phyloP scores from a whole-genome alignment of 148 eudicot genomes.

The Chenopodium album region DNA sequence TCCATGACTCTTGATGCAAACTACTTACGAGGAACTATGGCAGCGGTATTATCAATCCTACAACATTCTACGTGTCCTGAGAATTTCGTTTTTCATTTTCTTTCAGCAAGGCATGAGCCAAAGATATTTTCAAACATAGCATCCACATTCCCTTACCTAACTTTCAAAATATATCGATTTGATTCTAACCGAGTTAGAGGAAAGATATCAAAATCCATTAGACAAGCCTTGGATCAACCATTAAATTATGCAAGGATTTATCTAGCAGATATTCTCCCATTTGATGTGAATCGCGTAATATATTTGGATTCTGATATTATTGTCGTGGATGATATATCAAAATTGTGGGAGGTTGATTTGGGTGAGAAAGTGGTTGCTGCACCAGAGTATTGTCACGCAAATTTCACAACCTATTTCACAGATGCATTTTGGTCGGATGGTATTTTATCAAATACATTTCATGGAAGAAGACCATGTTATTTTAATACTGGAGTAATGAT shows the following conservation, averaged over 20 bases:
- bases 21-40: constrained; percentile 51
- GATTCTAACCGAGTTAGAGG: constrained; percentile 44
- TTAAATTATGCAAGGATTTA: constrained; percentile 52
- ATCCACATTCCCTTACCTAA: constrained; percentile 49
- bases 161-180: constrained; percentile 38
- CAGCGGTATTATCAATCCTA: constrained; percentile 45
- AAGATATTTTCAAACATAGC: constrained; percentile 30
- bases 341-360: constrained; percentile 46
- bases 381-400: constrained; percentile 57
- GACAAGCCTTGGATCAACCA: constrained; percentile 57
- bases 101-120: constrained; percentile 36
- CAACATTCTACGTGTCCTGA: constrained; percentile 59
- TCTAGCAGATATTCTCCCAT: constrained; percentile 41
- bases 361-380: constrained; percentile 49
- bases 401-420: constrained; percentile 48
- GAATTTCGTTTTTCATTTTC: constrained; percentile 48
- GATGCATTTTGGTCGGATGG: constrained; percentile 41
- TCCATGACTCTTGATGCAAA: constrained; percentile 53
- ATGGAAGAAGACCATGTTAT: constrained; percentile 42
- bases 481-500: constrained; percentile 62
- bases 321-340: constrained; percentile 52
- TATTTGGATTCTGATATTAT: constrained; percentile 54
- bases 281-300: constrained; percentile 35
- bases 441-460: constrained; percentile 32
- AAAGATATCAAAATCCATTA: constrained; percentile 51